Base-by-base conservation (phyloP, 768 basidiomycete species). In the Leccinum subgranulosum region DNA sequence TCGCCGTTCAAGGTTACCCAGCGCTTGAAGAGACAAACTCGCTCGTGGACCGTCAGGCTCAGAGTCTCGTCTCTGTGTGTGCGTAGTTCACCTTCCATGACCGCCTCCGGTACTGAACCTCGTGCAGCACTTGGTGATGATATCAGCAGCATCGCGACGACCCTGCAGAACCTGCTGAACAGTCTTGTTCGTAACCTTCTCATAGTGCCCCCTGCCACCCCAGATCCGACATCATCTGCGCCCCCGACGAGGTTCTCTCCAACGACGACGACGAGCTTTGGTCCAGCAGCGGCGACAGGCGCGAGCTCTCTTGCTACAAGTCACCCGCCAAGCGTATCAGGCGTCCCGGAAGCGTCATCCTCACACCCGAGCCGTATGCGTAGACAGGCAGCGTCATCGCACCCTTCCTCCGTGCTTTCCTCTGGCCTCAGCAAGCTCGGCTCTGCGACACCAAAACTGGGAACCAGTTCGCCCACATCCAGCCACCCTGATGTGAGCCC, bases 1-100 rank as follows among this genome's bases (percentile, higher is more conserved):
- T 64, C 55, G 51, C 61, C 19, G 68, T 61, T 25, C 55, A 57
- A 12, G 70, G 50, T 34, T 60, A 59, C 19, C 69, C 69, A 1
- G 43, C 51, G n/a, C 36, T 33, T 23, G 59, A 52, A 50, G 53
- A 34, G 23, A 0, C 23, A 6, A 6, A 41, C 66, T 11, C 17
- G 46, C 56, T 63, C 19, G 57, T 27, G 14, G 36, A 19, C 17
- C 65, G 54, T 28, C 55, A 57, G 48, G 6, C 2, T 25, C 0
- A 3, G 19, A 2, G 0, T 14, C 0, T 19, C 14, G 0, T 0
- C 3, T 0, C 21, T 11, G 0, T 0, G 2, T 3, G 67, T 69
- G 2, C 3, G 59, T 61, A 12, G 5, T 39, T 45, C 29, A 14
- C 41, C 17, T 48, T 3, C 2, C 12, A 10, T 54, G 25, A 1